Conservation (phyloP, 306 rosid species). For the Cercis canadensis region DNA sequence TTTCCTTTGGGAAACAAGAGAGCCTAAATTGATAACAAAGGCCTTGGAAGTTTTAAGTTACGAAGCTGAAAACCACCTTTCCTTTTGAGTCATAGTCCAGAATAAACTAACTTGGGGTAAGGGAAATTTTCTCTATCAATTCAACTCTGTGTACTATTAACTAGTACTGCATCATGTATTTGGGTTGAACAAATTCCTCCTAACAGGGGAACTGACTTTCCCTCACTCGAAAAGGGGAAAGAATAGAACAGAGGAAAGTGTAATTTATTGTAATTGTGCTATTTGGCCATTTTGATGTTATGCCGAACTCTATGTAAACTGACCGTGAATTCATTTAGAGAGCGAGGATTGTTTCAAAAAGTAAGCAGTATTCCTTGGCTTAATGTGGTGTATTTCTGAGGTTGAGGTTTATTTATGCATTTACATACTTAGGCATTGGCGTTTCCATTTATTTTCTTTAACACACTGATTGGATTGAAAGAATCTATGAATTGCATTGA, state of each 20-base stretch:
- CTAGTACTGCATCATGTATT: neutral
- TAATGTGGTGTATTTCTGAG: neutral
- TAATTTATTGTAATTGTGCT: neutral
- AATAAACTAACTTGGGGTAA: too few relatives aligned
- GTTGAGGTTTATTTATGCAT: constrained; percentile 10
- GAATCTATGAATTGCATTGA: neutral
- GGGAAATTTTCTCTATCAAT: too few relatives aligned
- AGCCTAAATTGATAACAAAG: too few relatives aligned
- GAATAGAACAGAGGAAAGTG: neutral
- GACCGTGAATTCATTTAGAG: neutral
- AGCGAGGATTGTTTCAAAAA: neutral
- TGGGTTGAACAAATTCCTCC: neutral
- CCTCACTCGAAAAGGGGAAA: neutral
- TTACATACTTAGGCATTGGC: neutral
- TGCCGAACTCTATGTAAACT: neutral
- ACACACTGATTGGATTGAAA: neutral
- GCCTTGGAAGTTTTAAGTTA: too few relatives aligned
- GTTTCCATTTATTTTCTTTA: neutral
- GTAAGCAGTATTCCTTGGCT: constrained; percentile 1
- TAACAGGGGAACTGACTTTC: neutral
- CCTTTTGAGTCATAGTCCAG: too few relatives aligned
- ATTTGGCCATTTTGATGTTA: neutral
- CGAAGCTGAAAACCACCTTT: too few relatives aligned
- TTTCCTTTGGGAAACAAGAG: neutral
- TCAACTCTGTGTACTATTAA: neutral